Percentiles rank a stretch among this genome's conserved stretches.
phyloP scores from a whole-genome alignment of 2,329 filamentous ascomycete genomes.

The Akanthomyces muscarius region DNA sequence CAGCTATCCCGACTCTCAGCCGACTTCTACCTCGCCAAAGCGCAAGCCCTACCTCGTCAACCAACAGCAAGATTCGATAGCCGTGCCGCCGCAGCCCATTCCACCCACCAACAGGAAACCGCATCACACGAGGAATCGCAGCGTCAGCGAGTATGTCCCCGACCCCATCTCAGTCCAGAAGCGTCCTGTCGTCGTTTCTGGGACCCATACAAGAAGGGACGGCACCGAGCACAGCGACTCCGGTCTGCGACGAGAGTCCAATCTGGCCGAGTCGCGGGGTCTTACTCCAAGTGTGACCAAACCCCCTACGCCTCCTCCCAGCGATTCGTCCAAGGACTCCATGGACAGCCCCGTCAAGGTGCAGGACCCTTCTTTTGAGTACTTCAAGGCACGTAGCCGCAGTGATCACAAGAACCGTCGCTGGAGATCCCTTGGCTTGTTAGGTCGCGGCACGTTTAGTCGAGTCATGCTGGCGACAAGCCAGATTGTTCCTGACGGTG shows the following conservation, averaged over 20 bases:
- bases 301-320: conserved; percentile 78
- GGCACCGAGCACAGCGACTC: conserved; percentile 38
- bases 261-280: conserved; percentile 75
- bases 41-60: conserved; percentile 49
- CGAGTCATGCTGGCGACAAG: conserved; percentile 88
- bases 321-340: conserved; percentile 58
- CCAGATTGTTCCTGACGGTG: conserved; percentile 54
- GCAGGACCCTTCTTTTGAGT: conserved; percentile 48
- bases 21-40: conserved; percentile 41
- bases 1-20: conserved; percentile 34
- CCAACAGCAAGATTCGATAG: conserved; percentile 18
- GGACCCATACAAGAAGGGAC: conserved; percentile 47
- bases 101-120: not conserved
- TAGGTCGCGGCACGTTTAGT: conserved; percentile 94
- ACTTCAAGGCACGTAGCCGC: conserved; percentile 66
- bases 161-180: conserved; percentile 65
- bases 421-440: conserved; percentile 74
- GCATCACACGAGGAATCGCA: conserved; percentile 67
- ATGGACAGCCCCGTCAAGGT: conserved; percentile 38
- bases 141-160: conserved; percentile 82
- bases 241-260: conserved; percentile 67
- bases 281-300: conserved; percentile 57
- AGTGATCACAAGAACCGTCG: conserved; percentile 65
- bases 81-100: not conserved
- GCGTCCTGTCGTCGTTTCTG: conserved; percentile 70